Evolutionary conservation across 1,284 basidiomycete genomes (phyloP), one percentile per base, ranked within the genome.

Genomic region (Omphalotus olearius): DNA sequence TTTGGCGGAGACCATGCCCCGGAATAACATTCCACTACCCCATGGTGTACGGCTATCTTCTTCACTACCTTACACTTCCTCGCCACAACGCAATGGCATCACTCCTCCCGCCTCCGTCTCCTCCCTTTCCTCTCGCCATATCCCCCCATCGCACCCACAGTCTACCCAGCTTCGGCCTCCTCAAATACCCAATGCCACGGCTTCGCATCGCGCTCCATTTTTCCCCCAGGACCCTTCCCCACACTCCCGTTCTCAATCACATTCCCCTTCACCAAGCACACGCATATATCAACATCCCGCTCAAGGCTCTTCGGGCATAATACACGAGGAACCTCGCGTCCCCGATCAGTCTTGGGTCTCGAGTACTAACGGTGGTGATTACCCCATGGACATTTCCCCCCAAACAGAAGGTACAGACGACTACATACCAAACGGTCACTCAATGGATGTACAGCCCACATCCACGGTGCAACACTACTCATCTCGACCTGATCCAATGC

Each of bases 1-100:
- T 73, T 84, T 98, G 57, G 75, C 77, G 53, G 86, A 89, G 67
- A 84, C 73, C 55, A 80, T 67, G 69, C 86, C 80, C 20, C 75
- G 79, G 39, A 85, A 85, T 60, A 74, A 81, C 57, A 83, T 88
- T 20, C 87, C 86, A 26, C 74, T 82, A 47, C 80, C 81, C 51
- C 71, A 75, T 41, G 76, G 73, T 45, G 67, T 81, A 51, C 72
- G 71, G 50, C 57, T 66, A 47, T 64, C 73, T 59, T 69, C 66
- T 53, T 61, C 57, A 63, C 62, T 50, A 57, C 43, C 47, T 6
- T 70, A 56, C 59, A 65, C 41, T 52, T 56, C 56, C 42, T 60
- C 50, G 52, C 64, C 48, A 53, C 60, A 55, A 33, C 61, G 52
- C 57, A 74, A 71, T 56, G 72, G 69, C 55, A 64, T 64, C 44